Evolutionary conservation across 2,329 filamentous ascomycete genomes (phyloP).

Genomic region (Penicillium fuscoglaucum): DNA sequence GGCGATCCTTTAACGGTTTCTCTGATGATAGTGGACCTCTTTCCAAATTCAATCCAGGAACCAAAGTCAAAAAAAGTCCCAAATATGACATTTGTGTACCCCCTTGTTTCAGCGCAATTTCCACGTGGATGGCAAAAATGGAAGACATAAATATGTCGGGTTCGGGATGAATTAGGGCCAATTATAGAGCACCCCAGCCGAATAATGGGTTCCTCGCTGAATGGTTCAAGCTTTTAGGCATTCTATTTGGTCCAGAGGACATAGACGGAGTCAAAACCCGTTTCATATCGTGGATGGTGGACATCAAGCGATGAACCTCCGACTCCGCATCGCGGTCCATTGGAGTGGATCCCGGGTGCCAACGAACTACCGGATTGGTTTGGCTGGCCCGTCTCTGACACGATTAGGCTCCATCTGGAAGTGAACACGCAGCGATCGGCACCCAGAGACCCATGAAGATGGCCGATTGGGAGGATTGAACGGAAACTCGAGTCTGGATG

Average conservation of each 20-base stretch:
- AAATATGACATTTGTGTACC: neutral
- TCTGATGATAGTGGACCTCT: neutral
- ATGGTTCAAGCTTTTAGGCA: neutral
- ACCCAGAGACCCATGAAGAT: neutral
- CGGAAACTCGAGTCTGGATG: neutral
- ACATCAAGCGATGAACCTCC: neutral
- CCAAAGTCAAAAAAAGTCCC: neutral
- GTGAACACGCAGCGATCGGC: conserved; percentile 17
- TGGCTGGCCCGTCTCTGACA: conserved; percentile 16
- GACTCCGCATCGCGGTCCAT: neutral
- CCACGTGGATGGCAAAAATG: neutral
- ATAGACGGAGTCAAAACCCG: neutral
- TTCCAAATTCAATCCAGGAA: neutral
- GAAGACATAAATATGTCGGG: neutral
- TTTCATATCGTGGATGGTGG: neutral
- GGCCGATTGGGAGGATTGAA: neutral
- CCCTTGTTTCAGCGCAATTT: neutral
- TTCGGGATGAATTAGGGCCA: neutral
- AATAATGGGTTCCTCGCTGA: neutral
- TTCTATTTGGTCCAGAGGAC: neutral
- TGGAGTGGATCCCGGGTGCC: conserved; percentile 7
- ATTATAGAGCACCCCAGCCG: neutral
- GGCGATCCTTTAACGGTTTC: conserved; percentile 6
- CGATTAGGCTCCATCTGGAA: conserved; percentile 10
- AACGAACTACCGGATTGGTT: conserved; percentile 16